These are phyloP conservation scores for Paspalum notatum DNA, from an alignment of 176 grass and related monocot genomes.

Conservation along the genomic window DNA sequence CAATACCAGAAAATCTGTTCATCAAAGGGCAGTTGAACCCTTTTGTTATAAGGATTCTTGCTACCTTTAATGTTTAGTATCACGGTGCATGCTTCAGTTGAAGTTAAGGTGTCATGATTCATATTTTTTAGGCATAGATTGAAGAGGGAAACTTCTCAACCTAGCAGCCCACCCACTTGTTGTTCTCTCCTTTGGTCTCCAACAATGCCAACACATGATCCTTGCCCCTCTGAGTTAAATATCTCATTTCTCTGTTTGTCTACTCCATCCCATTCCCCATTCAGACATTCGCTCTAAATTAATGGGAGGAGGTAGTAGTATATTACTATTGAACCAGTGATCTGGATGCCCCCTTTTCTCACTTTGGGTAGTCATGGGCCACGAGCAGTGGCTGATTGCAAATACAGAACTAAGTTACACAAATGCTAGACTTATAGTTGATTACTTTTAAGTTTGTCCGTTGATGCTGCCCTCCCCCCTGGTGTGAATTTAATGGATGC, in stretches of 20 bases:
- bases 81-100: not conserved
- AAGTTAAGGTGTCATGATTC: not conserved
- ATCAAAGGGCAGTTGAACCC: not conserved
- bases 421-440: not conserved
- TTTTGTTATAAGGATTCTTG: slow-evolving; percentile 23
- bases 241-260: not conserved
- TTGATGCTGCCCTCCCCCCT: too few relatives aligned
- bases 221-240: not conserved
- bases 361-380: not conserved
- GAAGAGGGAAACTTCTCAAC: not conserved
- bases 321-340: slow-evolving; percentile 6
- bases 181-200: not conserved
- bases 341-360: slow-evolving; percentile 9
- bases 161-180: not conserved
- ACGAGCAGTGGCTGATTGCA: not conserved
- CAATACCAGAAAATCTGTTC: slow-evolving; percentile 1
- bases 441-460: too few relatives aligned
- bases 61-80: slow-evolving; percentile 16
- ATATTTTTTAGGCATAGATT: not conserved
- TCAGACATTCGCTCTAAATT: not conserved
- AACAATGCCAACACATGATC: not conserved
- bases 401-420: not conserved
- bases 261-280: not conserved
- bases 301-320: too few relatives aligned
- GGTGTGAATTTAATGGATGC: too few relatives aligned